Evolutionary conservation across 176 grass and related monocot species (phyloP).

Genomic region (Phoenix dactylifera): DNA sequence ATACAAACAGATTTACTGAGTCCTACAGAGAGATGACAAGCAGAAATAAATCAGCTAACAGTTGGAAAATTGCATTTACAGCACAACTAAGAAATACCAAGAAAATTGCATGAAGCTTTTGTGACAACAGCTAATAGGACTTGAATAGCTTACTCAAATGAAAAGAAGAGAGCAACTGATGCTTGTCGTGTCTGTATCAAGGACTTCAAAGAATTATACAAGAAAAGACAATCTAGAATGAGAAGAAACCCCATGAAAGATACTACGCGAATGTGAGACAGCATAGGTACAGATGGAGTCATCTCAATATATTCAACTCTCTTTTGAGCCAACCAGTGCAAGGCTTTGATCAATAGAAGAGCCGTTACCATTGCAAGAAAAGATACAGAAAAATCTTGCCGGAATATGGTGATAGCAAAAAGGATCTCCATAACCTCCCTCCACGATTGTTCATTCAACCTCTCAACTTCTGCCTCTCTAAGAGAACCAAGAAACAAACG

Average conservation of each 20-base stretch:
- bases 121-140: not conserved
- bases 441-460: slow-evolving; percentile 93
- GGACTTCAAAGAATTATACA: slow-evolving; percentile 47
- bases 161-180: slow-evolving; percentile 87
- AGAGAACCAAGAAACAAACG: slow-evolving; percentile 77
- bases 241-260: slow-evolving; percentile 86
- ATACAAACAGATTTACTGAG: no score
- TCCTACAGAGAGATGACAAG: no score
- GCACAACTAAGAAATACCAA: not conserved
- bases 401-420: slow-evolving; percentile 92
- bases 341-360: slow-evolving; percentile 62
- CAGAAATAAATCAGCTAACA: no score
- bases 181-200: slow-evolving; percentile 57
- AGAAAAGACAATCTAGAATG: slow-evolving; percentile 57
- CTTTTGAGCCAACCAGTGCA: slow-evolving; percentile 88
- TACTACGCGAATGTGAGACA: slow-evolving; percentile 71
- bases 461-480: slow-evolving; percentile 84
- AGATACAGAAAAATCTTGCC: slow-evolving; percentile 88
- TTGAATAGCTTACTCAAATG: slow-evolving; percentile 71
- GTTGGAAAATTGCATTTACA: no score
- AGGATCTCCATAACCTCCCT: slow-evolving; percentile 89
- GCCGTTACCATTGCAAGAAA: slow-evolving; percentile 82
- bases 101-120: not conserved
- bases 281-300: slow-evolving; percentile 63
- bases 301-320: slow-evolving; percentile 92